Base-by-base conservation (phyloP, 2,329 filamentous ascomycete genomes). In the Penicillium psychrosexuale region DNA sequence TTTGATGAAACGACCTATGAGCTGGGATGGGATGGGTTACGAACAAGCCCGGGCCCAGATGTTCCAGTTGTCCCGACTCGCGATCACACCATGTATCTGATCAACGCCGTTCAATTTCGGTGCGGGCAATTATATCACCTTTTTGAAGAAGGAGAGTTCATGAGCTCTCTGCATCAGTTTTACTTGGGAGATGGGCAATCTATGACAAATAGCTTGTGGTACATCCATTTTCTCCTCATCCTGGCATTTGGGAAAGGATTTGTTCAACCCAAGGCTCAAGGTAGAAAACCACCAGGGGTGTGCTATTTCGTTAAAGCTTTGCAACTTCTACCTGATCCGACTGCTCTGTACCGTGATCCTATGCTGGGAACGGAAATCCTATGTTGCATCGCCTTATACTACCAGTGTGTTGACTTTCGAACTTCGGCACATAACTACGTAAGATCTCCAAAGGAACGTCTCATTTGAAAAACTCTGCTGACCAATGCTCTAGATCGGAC, bases 211-310 rank as follows among this genome's bases (percentile, higher is more conserved):
- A 67, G 66, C 12, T 62, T 83, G 1, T 82, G 78, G 71, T 82
- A 80, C 46, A 76, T 80, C 24, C 81, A 83, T 46, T 82, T 80
- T 15, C 66, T 82, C 3, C 68, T 82, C 0, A 72, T 83, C 6
- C 68, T 84, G 6, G 81, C 81, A 0, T 81, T 83, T 56, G 81
- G 81, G 0, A 83, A 83, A 60, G 79, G 78, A 0, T 80, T 83
- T 34, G 72, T 78, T 0, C 74, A 75, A 24, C 72, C 70, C 38
- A 61, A 72, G n/a, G 69, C 62, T 6, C 66, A 70, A 11, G 67
- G 67, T 0, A 69, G 65, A 51, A 53, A 67, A 1, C 80, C 80
- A 0, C 75, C 78, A 0, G 81, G 80, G 0, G 72, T 74, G 1
- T 76, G 78, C 4, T 70, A 77, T 34, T 80, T 80, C 53, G 66